phyloP scores from a whole-genome alignment of 1,284 basidiomycete genomes.

The Coniferiporia weirii region DNA sequence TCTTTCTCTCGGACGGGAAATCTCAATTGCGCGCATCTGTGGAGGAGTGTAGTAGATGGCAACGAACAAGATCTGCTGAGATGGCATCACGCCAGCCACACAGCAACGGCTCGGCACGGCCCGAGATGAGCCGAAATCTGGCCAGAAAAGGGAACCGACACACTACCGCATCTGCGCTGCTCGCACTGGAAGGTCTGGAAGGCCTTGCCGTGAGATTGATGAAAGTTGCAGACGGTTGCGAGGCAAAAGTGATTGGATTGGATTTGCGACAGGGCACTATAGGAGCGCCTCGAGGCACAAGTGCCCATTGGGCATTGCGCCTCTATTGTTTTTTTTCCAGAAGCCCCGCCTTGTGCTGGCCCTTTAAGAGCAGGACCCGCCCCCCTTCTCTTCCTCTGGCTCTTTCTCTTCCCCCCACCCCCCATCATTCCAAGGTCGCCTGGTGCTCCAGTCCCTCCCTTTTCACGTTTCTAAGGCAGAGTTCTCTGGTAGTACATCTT shows the following conservation, averaged over 20 bases:
- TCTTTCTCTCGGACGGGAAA: too few species aligned
- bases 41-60: too few species aligned
- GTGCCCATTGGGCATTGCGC: neutral
- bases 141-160: too few species aligned
- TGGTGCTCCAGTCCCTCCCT: conserved; percentile 23
- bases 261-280: too few species aligned
- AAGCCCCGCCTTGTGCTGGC: neutral
- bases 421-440: conserved; percentile 9
- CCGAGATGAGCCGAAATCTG: too few species aligned
- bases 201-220: neutral
- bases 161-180: too few species aligned
- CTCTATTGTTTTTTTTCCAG: neutral
- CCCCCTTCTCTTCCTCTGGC: conserved; percentile 23
- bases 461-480: conserved; percentile 17
- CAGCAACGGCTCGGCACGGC: too few species aligned
- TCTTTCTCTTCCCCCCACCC: conserved; percentile 21
- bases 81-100: too few species aligned
- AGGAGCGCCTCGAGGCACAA: too few species aligned
- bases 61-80: too few species aligned
- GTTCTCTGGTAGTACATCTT: conserved; percentile 23
- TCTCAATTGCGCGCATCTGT: too few species aligned
- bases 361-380: conserved; percentile 1
- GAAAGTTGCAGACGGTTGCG: neutral
- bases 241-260: neutral
- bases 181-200: too few species aligned